Evolutionary conservation across 179 eudicot genomes (phyloP).

Genomic region (Carnegiea gigantea): DNA sequence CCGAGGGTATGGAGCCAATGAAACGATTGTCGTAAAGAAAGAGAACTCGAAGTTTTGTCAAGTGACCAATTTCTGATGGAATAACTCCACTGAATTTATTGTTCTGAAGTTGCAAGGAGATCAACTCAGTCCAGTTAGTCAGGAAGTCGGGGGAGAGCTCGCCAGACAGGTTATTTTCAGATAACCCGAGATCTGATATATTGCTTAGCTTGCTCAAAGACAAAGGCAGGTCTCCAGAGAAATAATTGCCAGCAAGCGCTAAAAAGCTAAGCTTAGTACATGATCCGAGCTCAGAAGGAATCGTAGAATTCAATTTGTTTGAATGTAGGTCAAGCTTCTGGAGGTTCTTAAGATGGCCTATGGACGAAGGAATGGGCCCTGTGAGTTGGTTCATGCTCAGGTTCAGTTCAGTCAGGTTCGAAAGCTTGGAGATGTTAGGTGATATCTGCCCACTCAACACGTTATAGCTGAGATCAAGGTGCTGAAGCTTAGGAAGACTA

Average conservation of each 20-base stretch:
- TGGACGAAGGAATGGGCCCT: slow-evolving; percentile 38
- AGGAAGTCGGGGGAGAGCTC: slow-evolving; percentile 50
- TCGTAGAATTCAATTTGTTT: slow-evolving; percentile 49
- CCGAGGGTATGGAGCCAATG: slow-evolving; percentile 53
- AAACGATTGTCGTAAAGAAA: slow-evolving; percentile 42
- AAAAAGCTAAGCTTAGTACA: slow-evolving; percentile 51
- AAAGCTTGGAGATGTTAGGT: not conserved
- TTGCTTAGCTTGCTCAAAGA: slow-evolving; percentile 50
- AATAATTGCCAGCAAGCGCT: slow-evolving; percentile 46
- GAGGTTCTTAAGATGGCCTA: slow-evolving; percentile 55
- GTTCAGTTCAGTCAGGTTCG: not conserved
- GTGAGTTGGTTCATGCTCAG: not conserved
- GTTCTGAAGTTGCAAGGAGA: slow-evolving; percentile 53
- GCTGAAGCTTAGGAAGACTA: not conserved
- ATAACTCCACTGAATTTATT: slow-evolving; percentile 55
- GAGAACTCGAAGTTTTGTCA: slow-evolving; percentile 44
- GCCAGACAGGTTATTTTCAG: slow-evolving; percentile 54
- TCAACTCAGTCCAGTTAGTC: slow-evolving; percentile 55
- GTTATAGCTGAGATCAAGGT: slow-evolving; percentile 4
- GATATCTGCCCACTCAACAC: not conserved
- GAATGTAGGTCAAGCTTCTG: slow-evolving; percentile 38
- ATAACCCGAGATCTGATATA: slow-evolving; percentile 45
- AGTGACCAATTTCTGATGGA: slow-evolving; percentile 42
- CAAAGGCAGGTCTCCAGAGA: slow-evolving; percentile 55
- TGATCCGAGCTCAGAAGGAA: slow-evolving; percentile 63